Percentiles rank a stretch among this genome's conserved stretches.
Conservation (phyloP, 1,284 basidiomycete species). For the Ganoderma boninense region DNA sequence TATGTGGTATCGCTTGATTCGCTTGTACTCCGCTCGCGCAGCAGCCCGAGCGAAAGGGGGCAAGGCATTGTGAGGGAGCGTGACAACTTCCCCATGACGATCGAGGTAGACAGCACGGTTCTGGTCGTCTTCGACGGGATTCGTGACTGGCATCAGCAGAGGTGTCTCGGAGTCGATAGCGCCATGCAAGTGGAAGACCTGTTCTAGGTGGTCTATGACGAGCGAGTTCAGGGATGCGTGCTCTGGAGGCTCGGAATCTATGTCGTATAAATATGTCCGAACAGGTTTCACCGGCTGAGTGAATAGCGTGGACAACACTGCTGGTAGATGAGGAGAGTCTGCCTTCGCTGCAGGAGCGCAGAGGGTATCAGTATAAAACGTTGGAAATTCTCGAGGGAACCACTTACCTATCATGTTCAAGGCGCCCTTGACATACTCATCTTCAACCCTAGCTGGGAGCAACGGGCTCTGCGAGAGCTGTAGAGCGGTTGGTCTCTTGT, state of each 20-base stretch:
- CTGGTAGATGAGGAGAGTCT: slow-evolving; percentile 78
- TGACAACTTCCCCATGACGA: slow-evolving; percentile 82
- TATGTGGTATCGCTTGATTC: slow-evolving; percentile 93
- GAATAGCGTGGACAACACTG: slow-evolving; percentile 76
- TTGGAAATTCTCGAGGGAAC: slow-evolving; percentile 18
- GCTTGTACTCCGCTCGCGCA: slow-evolving; percentile 72
- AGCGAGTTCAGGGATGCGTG: slow-evolving; percentile 80
- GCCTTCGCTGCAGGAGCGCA: slow-evolving; percentile 59
- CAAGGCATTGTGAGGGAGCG: slow-evolving; percentile 81
- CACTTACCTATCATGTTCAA: slow-evolving; percentile 77
- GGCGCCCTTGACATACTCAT: slow-evolving; percentile 87
- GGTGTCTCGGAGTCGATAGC: slow-evolving; percentile 90
- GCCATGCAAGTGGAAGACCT: slow-evolving; percentile 89
- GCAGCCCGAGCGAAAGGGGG: slow-evolving; percentile 89
- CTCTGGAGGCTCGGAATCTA: slow-evolving; percentile 72
- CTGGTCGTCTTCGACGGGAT: slow-evolving; percentile 62
- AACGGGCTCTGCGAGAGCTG: slow-evolving; percentile 86
- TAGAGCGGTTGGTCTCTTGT: slow-evolving; percentile 84
- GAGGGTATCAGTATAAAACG: neutral
- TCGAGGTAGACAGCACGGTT: slow-evolving; percentile 82
- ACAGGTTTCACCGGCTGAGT: slow-evolving; percentile 72
- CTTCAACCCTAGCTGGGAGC: slow-evolving; percentile 79
- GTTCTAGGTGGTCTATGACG: slow-evolving; percentile 78
- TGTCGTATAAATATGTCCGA: slow-evolving; percentile 84
- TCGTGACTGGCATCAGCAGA: slow-evolving; percentile 78